Evolutionary conservation across 2,329 filamentous ascomycete genomes (phyloP), one percentile per base, ranked within the genome.

Genomic region (Penicillium carneum): DNA sequence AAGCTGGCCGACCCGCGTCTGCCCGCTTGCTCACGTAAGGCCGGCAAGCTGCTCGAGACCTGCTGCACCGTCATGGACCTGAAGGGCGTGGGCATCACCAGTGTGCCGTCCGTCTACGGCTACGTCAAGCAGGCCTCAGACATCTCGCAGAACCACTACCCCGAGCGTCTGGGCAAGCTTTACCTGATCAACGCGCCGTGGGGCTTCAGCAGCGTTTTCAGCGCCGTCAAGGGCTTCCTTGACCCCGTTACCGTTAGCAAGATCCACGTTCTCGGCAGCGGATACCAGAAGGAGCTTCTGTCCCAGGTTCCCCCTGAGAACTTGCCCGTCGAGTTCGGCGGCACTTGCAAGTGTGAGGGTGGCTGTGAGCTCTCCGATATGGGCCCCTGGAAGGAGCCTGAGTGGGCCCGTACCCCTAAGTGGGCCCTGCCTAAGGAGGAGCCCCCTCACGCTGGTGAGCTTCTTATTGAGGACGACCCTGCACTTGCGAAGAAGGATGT

Each of bases 61-160:
- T 97, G 92, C 84, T 98, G 95, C 88, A 94, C 91, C 67, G 93
- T 99, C 81, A 95, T 98, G 90, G 95, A 99, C 80, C 86, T 97
- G 78, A 97, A 97, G 84, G 93, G 93, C 64, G 93, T 99, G 26
- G 92, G 92, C 61, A 82, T 98, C 71, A 85, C 84, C 76, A 95
- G 90, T 80, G 88, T 92, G 45, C 86, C 88, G 64, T 90, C 90
- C 63, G 94, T 97, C 61, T 97, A 96, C 83, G 86, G 87, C 57
- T 98, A 97, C 83, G 87, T 99, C 70, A 87, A 87, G 73, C 87
- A 90, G 76, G 93, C 92, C 47, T 95, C 92, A 36, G 88, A 83
- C 77, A 91, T 99, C 81, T 96, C 92, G 67, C 95, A 98, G 82
- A 97, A 98, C 86, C 96, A 98, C 87, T 99, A 99, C 83, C 95